Evolutionary conservation across 352 stramenopile species (phyloP).

Genomic region (Poterioochromonas sp.): DNA sequence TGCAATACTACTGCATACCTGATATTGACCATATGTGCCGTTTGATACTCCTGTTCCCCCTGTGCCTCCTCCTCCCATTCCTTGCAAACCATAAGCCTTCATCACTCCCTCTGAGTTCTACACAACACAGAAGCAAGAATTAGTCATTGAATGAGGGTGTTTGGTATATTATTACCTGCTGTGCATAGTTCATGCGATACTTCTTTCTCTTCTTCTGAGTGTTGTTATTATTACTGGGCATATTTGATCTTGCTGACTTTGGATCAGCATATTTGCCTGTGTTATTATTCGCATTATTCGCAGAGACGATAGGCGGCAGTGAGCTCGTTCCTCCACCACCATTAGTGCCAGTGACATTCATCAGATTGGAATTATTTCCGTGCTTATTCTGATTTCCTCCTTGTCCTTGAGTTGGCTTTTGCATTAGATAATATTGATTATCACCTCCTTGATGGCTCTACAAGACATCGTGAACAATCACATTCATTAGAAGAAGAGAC

Average conservation of each 20-base stretch:
- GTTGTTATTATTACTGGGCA: background rate
- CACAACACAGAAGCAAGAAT: background rate
- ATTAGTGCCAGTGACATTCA: background rate
- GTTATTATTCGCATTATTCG: background rate
- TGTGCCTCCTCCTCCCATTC: background rate
- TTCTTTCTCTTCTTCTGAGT: background rate
- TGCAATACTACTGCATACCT: no score
- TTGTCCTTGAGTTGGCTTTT: background rate
- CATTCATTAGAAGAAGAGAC: no score
- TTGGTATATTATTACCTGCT: background rate
- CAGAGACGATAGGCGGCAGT: background rate
- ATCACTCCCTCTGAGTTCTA: constrained; percentile 12
- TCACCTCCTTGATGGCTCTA: background rate
- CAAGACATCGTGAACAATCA: background rate
- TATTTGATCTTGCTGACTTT: background rate
- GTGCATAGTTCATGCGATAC: constrained; percentile 3
- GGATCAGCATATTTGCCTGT: background rate
- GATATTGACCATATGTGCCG: background rate
- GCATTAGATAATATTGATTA: background rate
- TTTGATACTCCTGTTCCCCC: background rate
- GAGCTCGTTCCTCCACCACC: background rate
- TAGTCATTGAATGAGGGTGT: background rate
- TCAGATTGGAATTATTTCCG: no score
- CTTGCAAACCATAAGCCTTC: background rate
- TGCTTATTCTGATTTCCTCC: background rate